These are phyloP conservation scores for Kwoniella europaea DNA, from an alignment of 768 basidiomycete genomes.

Conservation along the genomic window DNA sequence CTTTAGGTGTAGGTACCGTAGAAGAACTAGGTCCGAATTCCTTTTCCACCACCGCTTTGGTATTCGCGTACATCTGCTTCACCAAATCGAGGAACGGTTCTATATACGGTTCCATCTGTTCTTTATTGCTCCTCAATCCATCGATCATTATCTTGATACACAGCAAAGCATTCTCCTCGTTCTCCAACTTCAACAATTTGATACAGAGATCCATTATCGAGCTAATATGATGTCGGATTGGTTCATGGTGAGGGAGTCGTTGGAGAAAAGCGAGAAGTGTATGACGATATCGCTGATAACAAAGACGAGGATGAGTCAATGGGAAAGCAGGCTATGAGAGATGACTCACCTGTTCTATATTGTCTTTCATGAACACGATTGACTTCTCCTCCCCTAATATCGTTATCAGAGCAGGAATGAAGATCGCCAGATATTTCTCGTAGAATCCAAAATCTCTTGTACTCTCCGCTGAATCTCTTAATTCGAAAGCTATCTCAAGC, in stretches of 20 bases:
- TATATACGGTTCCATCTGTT: slow-evolving; percentile 70
- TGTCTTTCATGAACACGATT: slow-evolving; percentile 60
- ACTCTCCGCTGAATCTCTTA: slow-evolving; percentile 56
- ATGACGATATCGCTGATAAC: slow-evolving; percentile 74
- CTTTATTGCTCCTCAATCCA: slow-evolving; percentile 65
- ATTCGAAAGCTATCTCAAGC: slow-evolving; percentile 47
- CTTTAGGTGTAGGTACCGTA: slow-evolving; percentile 4
- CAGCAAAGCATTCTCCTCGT: slow-evolving; percentile 90
- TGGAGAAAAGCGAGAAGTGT: slow-evolving; percentile 86
- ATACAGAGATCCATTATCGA: slow-evolving; percentile 80
- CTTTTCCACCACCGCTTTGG: slow-evolving; percentile 73
- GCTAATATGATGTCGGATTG: slow-evolving; percentile 70
- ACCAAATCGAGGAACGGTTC: slow-evolving; percentile 80
- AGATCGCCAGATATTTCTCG: slow-evolving; percentile 49
- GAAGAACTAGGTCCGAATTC: slow-evolving; percentile 63
- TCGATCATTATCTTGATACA: slow-evolving; percentile 93
- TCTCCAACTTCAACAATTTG: slow-evolving; percentile 81
- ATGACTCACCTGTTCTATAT: slow-evolving; percentile 55
- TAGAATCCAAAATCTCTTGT: slow-evolving; percentile 50
- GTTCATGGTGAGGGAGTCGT: slow-evolving; percentile 80
- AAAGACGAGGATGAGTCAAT: background rate
- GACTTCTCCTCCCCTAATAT: slow-evolving; percentile 48
- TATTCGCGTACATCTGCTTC: slow-evolving; percentile 75
- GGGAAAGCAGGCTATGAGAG: background rate
- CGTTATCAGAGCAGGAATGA: slow-evolving; percentile 45